Evolutionary conservation across 2,329 filamentous ascomycete genomes (phyloP).

Genomic region (Fusarium neocosmosporiellum): DNA sequence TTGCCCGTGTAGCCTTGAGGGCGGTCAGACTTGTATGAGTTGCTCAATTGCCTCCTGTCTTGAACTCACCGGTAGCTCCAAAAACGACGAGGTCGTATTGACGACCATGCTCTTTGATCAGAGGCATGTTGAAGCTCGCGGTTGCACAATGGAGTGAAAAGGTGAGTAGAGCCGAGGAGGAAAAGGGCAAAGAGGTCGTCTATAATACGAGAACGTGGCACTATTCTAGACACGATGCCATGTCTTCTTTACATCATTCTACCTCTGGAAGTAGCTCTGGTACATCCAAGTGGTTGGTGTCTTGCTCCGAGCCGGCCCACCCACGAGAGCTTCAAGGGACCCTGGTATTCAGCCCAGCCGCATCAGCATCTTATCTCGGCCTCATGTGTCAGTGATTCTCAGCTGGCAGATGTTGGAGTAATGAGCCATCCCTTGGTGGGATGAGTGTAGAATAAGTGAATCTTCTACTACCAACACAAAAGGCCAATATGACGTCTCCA

Average conservation of each 20-base stretch:
- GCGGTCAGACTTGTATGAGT: constrained; percentile 14
- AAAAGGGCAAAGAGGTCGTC: neutral
- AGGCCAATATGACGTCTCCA: neutral
- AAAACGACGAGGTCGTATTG: constrained; percentile 69
- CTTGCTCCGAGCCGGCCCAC: constrained; percentile 21
- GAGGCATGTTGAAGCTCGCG: constrained; percentile 51
- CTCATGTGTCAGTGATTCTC: neutral
- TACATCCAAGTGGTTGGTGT: neutral
- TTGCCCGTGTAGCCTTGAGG: constrained; percentile 83
- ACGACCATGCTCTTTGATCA: constrained; percentile 60
- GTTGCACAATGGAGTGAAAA: neutral
- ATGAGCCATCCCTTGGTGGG: neutral
- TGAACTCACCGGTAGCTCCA: constrained; percentile 64
- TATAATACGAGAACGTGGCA: neutral
- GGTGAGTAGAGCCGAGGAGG: neutral
- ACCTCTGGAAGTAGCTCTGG: constrained; percentile 9
- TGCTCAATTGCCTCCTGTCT: neutral
- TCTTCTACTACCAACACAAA: neutral
- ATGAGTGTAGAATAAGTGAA: neutral
- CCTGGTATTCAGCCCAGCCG: constrained; percentile 1
- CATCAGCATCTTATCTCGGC: constrained; percentile 31
- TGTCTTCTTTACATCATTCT: constrained; percentile 26
- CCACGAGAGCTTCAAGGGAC: neutral
- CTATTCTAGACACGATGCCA: constrained; percentile 9
- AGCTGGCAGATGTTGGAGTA: neutral